A percentile compares a stretch with the other conserved stretches of the same genome.
Conservation (phyloP, 495 filamentous ascomycete genomes). For the Aspergillus cristatus region DNA sequence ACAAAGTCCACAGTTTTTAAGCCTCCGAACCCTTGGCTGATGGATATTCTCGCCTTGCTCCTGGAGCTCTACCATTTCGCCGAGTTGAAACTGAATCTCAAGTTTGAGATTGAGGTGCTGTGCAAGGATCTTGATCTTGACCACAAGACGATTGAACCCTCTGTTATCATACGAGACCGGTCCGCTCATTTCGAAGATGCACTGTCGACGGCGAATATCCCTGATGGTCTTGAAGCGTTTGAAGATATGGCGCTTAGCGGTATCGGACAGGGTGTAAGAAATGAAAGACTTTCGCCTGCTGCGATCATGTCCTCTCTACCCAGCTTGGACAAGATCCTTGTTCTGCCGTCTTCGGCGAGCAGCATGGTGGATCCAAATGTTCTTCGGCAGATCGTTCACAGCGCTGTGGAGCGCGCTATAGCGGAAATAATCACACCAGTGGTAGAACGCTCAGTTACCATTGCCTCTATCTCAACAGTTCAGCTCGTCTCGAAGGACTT, state of each 20-base stretch:
- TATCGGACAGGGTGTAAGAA: slow-evolving; percentile 57
- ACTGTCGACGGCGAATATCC: slow-evolving; percentile 40
- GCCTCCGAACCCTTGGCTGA: slow-evolving; percentile 92
- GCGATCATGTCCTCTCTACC: slow-evolving; percentile 67
- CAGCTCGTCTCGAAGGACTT: slow-evolving; percentile 96
- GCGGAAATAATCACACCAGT: slow-evolving; percentile 94
- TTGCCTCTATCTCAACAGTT: slow-evolving; percentile 89
- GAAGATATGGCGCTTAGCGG: slow-evolving; percentile 67
- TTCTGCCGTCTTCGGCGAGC: slow-evolving; percentile 66
- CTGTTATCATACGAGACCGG: slow-evolving; percentile 68
- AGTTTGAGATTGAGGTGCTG: slow-evolving; percentile 96
- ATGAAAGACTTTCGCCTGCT: slow-evolving; percentile 61
- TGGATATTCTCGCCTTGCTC: slow-evolving; percentile 83
- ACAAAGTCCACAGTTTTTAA: slow-evolving; percentile 81
- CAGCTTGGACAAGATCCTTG: slow-evolving; percentile 62
- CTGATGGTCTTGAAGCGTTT: slow-evolving; percentile 67
- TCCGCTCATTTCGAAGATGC: slow-evolving; percentile 51
- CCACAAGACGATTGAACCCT: slow-evolving; percentile 76
- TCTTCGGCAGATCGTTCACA: slow-evolving; percentile 72
- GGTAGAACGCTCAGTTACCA: slow-evolving; percentile 93
- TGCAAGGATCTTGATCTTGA: slow-evolving; percentile 87
- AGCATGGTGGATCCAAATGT: slow-evolving; percentile 58
- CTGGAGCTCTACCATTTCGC: slow-evolving; percentile 86
- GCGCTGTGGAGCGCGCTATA: slow-evolving; percentile 76
- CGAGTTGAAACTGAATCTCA: slow-evolving; percentile 89